Evolutionary conservation across 768 basidiomycete species (phyloP), one percentile per base, ranked within the genome.

Genomic region (Auricularia sp.): DNA sequence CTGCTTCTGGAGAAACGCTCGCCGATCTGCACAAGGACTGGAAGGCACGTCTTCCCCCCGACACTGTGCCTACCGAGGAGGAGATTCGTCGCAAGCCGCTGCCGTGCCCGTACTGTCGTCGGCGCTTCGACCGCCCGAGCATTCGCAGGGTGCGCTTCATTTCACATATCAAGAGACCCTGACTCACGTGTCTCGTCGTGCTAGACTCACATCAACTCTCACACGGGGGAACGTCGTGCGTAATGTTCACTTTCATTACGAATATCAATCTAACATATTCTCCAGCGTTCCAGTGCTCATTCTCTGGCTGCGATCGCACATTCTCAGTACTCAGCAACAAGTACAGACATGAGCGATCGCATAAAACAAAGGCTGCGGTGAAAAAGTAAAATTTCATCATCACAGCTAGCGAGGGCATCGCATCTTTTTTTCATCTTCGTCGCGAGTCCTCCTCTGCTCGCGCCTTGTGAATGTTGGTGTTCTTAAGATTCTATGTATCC

Each of bases 311-410:
- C 56, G 24, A 14, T 33, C 24, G 34, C 29, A 59, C 56, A 24
- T 59, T 59, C 56, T 59, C 56, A 13, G 56, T 59, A 14, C 29
- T 59, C 7, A 59, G 56, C 56, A 59, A 59, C 56, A 59, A 59
- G 56, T 59, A 59, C 34, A 6, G 56, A 24, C 56, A 59, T 34
- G 56, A 59, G 56, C 56, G 56, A 29, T 59, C 56, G 29, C 56
- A 59, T 42, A 42, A 42, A 42, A 42, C 39, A 2, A 42, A 42
- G 39, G 39, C 13, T 42, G 39, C 39, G 39, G 39, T 14, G 8
- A 42, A 42, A 14, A 42, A 42, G 39, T 42, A 42, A 42, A 1
- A 42, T 14, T 42, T 14, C 39, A 14, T 7, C 39, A 14, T 42
- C 13, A 7, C 8, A 42, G 39, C 39, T 14, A 42, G 39, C 39